Evolutionary conservation across 1,284 basidiomycete genomes (phyloP).

Genomic region (Malassezia dermatis): DNA sequence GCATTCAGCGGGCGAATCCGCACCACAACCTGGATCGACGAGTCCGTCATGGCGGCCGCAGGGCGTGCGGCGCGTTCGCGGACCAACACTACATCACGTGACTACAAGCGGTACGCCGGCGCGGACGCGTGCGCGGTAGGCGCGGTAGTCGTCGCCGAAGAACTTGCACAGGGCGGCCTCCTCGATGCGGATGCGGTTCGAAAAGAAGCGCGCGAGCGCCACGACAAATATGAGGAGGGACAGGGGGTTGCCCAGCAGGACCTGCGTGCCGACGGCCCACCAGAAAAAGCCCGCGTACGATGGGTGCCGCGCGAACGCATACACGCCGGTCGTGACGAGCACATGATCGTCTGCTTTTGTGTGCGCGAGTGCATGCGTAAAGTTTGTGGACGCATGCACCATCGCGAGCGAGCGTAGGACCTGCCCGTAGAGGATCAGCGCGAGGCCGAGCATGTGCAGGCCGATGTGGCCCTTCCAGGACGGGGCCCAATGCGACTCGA

Average conservation of each 20-base stretch:
- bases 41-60: constrained; percentile 21
- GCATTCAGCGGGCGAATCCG: constrained; percentile 44
- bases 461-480: constrained; percentile 6
- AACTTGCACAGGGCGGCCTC: constrained; percentile 64
- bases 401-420: constrained; percentile 74
- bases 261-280: constrained; percentile 88
- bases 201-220: constrained; percentile 78
- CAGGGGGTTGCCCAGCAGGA: constrained; percentile 78
- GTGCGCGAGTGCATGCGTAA: constrained; percentile 60
- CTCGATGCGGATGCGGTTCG: constrained; percentile 66
- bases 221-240: constrained; percentile 59
- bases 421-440: constrained; percentile 63
- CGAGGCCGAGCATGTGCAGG: constrained; percentile 52
- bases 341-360: constrained; percentile 34
- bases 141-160: constrained; percentile 67
- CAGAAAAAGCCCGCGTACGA: constrained; percentile 96
- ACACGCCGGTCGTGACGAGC: constrained; percentile 39
- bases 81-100: constrained; percentile 16
- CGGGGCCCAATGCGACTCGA: constrained; percentile 5
- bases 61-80: background rate
- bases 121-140: constrained; percentile 61
- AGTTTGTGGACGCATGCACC: constrained; percentile 86
- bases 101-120: constrained; percentile 56
- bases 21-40: constrained; percentile 29
- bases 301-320: constrained; percentile 71